Evolutionary conservation across 2,329 filamentous ascomycete species (phyloP), one percentile per base, ranked within the genome.

Genomic region (Fusarium keratoplasticum): DNA sequence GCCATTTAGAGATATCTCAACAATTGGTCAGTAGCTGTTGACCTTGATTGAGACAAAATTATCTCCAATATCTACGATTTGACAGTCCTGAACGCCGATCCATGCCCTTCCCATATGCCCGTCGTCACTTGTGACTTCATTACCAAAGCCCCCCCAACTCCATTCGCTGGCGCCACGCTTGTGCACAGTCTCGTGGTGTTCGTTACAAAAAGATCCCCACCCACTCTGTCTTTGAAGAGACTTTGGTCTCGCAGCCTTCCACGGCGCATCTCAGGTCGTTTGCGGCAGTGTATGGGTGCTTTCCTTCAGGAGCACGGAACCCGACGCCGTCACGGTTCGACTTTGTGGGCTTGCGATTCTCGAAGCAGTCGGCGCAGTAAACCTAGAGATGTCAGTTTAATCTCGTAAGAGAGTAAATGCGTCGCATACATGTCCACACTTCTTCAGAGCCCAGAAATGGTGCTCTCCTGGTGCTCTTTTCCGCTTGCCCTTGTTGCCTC

Each of bases 381-480:
- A 92, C 90, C 90, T 92, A 47, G 13, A 14, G 7, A 36, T 38
- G 71, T 71, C 55, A 69, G 66, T 60, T 67, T 25, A 20, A 10
- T 2, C 20, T 38, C 1, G 29, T 60, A 16, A 64, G 31, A 55
- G 44, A 54, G 33, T 31, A 40, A 55, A 27, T 11, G 47, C n/a
- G 6, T 8, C 20, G 81, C 87, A 80, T 88, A 98, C 96, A 85
- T 99, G 96, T 73, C 96, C 96, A 81, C 96, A 99, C 61, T 89
- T 89, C 83, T 95, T 98, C 38, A 96, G 88, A 1, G 96, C 93
- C 95, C 95, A 98, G 71, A 98, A 96, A 78, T 98, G 93, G 79
- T 94, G 92, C 82, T 97, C 95, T 25, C 87, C 88, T 8, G 85
- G 83, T 22, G 87, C 84, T 36, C 81, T 76, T 77, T 88, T 91